A percentile compares a stretch with the other conserved stretches of the same genome.
phyloP scores from a whole-genome alignment of 805 yeast genomes.

The Candida succiphila region DNA sequence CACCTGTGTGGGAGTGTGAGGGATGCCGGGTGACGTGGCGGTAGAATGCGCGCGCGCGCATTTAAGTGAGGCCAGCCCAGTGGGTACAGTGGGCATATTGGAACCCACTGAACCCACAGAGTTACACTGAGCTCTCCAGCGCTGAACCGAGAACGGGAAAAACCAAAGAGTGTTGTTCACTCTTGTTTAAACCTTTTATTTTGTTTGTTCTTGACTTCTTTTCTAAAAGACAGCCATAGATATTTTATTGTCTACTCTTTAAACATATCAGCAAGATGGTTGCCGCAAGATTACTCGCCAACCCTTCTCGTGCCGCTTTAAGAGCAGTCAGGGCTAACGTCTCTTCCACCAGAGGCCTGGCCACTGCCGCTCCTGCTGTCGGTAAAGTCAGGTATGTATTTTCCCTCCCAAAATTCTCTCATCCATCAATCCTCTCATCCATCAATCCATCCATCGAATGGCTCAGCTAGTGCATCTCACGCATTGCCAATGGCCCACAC shows the following conservation, averaged over 20 bases:
- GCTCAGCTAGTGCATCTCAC: not conserved
- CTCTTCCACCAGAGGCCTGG: slow-evolving; percentile 67
- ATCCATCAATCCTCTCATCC: slow-evolving; percentile 2
- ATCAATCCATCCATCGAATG: not conserved
- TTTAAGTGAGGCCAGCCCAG: too few relatives aligned
- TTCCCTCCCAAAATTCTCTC: slow-evolving; percentile 1
- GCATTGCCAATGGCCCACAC: too few relatives aligned
- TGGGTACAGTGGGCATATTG: too few relatives aligned
- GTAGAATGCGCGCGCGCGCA: too few relatives aligned
- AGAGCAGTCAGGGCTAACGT: slow-evolving; percentile 79
- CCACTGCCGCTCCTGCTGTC: slow-evolving; percentile 62
- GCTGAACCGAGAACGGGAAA: too few relatives aligned
- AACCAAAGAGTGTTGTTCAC: too few relatives aligned
- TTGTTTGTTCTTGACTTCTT: not conserved
- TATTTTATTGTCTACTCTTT: not conserved
- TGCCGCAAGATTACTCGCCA: slow-evolving; percentile 50
- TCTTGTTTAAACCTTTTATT: not conserved
- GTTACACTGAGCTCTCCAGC: too few relatives aligned
- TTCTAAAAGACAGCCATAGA: not conserved
- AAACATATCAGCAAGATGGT: slow-evolving; percentile 17
- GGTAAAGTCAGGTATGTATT: slow-evolving; percentile 84
- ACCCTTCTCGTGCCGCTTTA: slow-evolving; percentile 76
- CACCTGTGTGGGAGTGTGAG: too few relatives aligned
- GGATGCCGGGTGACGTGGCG: too few relatives aligned
- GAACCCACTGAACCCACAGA: too few relatives aligned